Base-by-base conservation (phyloP, 1,284 basidiomycete genomes). In the Xerocomus amazonicus region DNA sequence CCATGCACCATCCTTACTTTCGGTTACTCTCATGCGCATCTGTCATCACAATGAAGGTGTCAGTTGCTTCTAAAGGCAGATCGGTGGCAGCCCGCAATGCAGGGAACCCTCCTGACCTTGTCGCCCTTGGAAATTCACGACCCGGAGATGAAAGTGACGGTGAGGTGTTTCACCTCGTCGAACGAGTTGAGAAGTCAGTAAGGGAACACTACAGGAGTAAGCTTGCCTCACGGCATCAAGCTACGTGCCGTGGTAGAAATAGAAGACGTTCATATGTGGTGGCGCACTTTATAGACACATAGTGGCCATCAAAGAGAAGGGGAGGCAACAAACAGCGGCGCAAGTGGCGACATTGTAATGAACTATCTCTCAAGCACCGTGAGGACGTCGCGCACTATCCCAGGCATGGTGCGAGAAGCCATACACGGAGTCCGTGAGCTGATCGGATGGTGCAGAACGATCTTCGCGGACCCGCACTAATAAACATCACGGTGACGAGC, bases 81-180 rank as follows among this genome's bases (percentile, higher is more conserved):
- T 62, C 50, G 10, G 48, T 60, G 58, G 44, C 57, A 44, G 48
- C 23, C 50, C 56, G 57, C 50, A 35, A 46, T 48, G 52, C 48
- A 51, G 45, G 51, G 45, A 40, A 51, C 19, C 46, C 55, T 55
- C 43, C 54, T 59, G 26, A 45, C 61, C 40, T 60, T 5, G 13
- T 46, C 43, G 28, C 29, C 36, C 47, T 53, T 56, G 51, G 34
- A 51, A 56, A 65, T 56, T 46, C 53, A 52, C 34, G 37, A 32
- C 43, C 7, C 60, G 63, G 60, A 66, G 52, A 61, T 66, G 63
- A 66, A 59, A 39, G 52, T 23, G 45, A 60, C 16, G 14, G 35
- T 33, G 37, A 51, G 31, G 31, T 31, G 29, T 10, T n/a, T 28
- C 37, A 42, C 59, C 47, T 48, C 23, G 50, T 41, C 32, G 12